Evolutionary conservation across 495 filamentous ascomycete species (phyloP).

Genomic region (Annulohypoxylon moriforme): DNA sequence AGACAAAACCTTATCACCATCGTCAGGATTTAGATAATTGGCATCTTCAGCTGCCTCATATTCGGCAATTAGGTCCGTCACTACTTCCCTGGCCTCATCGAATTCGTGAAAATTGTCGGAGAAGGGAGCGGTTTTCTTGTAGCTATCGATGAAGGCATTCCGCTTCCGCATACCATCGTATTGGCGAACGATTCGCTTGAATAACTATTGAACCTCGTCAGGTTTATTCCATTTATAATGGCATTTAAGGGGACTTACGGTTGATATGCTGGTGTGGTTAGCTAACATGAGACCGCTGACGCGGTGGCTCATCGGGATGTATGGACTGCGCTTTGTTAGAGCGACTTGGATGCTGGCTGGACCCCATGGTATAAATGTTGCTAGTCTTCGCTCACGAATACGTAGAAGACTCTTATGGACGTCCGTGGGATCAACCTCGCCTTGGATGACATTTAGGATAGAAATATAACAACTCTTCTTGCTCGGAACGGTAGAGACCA

Average conservation of each 20-base stretch:
- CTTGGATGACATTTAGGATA: conserved; percentile 98
- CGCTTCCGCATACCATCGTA: conserved; percentile 94
- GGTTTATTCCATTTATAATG: conserved; percentile 2
- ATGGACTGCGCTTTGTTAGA: conserved; percentile 94
- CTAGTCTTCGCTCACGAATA: conserved; percentile 92
- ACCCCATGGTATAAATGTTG: conserved; percentile 99
- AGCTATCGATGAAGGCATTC: conserved; percentile 94
- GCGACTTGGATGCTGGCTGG: conserved; percentile 98
- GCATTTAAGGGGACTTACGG: conserved; percentile 59
- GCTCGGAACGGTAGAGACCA: conserved; percentile 95
- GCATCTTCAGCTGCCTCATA: conserved; percentile 95
- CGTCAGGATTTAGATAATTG: conserved; percentile 81
- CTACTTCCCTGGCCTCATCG: conserved; percentile 90
- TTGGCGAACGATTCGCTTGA: conserved; percentile 89
- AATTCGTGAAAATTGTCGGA: conserved; percentile 92
- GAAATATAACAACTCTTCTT: conserved; percentile 99
- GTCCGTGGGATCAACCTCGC: conserved; percentile 96
- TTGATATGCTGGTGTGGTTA: conserved; percentile 97
- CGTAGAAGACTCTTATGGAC: conserved; percentile 97
- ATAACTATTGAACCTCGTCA: conserved; percentile 63
- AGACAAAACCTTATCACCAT: conserved; percentile 58
- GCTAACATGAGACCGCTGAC: conserved; percentile 97
- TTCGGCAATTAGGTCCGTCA: conserved; percentile 87
- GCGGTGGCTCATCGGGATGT: conserved; percentile 88
- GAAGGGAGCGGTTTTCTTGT: conserved; percentile 94